These are phyloP conservation scores for Colletotrichum lupini DNA, from an alignment of 2,329 filamentous ascomycete species.

Conservation along the genomic window DNA sequence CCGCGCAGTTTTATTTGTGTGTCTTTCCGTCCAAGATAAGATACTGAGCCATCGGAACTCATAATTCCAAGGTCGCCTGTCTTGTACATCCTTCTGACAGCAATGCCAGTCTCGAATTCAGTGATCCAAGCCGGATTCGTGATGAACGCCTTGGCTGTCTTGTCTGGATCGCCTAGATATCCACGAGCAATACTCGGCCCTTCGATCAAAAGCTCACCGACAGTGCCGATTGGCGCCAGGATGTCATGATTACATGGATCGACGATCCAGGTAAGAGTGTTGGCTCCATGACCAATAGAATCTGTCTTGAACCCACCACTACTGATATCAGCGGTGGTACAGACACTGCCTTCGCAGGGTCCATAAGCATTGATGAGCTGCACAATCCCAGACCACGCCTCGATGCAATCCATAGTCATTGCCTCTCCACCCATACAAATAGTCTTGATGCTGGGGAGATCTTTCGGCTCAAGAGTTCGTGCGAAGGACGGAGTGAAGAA, in stretches of 20 bases:
- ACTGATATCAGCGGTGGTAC: conserved; percentile 23
- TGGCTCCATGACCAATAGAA: conserved; percentile 19
- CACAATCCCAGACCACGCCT: conserved; percentile 16
- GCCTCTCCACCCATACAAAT: conserved; percentile 26
- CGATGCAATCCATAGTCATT: conserved; percentile 12
- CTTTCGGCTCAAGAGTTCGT: conserved; percentile 14
- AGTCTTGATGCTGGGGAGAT: conserved; percentile 15
- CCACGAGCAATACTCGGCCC: conserved; percentile 40
- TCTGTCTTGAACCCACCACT: not conserved
- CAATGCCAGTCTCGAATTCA: not conserved
- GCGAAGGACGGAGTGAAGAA: conserved; percentile 29
- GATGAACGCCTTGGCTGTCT: conserved; percentile 14
- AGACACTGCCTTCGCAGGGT: conserved; percentile 29
- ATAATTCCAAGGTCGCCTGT: conserved; percentile 31
- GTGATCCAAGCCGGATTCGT: conserved; percentile 8
- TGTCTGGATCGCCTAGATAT: conserved; percentile 16
- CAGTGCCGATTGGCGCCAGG: conserved; percentile 39
- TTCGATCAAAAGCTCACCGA: conserved; percentile 44
- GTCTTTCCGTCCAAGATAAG: conserved; percentile 41
- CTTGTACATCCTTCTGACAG: conserved; percentile 24
- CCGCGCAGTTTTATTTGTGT: conserved; percentile 48
- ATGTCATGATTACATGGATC: conserved; percentile 37
- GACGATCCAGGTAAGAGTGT: conserved; percentile 41
- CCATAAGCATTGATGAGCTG: conserved; percentile 27
- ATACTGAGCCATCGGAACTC: conserved; percentile 19